Base-by-base conservation (phyloP, 495 filamentous ascomycete genomes). In the Pseudotulostoma volvatum region DNA sequence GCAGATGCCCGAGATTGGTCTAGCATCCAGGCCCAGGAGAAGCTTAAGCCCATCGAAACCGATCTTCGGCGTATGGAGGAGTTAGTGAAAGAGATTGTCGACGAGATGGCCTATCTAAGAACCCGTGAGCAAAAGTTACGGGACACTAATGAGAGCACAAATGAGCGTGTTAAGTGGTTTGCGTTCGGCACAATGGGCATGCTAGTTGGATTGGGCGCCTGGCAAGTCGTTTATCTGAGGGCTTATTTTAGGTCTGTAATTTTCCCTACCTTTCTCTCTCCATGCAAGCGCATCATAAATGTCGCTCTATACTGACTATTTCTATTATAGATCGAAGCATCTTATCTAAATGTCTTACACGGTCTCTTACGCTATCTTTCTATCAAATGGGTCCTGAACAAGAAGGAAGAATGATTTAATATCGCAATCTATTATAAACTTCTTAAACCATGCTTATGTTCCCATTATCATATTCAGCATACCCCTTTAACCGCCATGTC, bases 101-200 rank as follows among this genome's bases (percentile, higher is more conserved):
- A 60, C 36, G 84, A 92, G 68, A 90, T 88, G 79, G 84, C 92
- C 42, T 97, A 96, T 67, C 76, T 97, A 32, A 71, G 92, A 39
- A 54, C 63, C 5, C 72, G 90, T 48, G 90, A 97, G 69, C 87
- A 94, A 73, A 90, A 82, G 61, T 76, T 97, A 39, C 71, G 90
- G 50, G 90, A 97, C 67, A 97, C 90, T 48, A 97, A 97, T 61
- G 90, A 97, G 75, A 95, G 88, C 67, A 97, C 90, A 39, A 97
- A 97, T 64, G 88, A 85, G 60, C 74, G 90, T 40, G 90, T 97
- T 39, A 97, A 96, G 65, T 96, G 84, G 84, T 97, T 97, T 59
- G 87, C 86, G 1, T 81, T 95, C 57, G 76, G 77, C 30, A 95
- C 90, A 16, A 97, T 95, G 69, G 82, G 82, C 31, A 84, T 95